Evolutionary conservation across 1,139 yeast species (phyloP).

Genomic region (Blastobotrys arbuscula): DNA sequence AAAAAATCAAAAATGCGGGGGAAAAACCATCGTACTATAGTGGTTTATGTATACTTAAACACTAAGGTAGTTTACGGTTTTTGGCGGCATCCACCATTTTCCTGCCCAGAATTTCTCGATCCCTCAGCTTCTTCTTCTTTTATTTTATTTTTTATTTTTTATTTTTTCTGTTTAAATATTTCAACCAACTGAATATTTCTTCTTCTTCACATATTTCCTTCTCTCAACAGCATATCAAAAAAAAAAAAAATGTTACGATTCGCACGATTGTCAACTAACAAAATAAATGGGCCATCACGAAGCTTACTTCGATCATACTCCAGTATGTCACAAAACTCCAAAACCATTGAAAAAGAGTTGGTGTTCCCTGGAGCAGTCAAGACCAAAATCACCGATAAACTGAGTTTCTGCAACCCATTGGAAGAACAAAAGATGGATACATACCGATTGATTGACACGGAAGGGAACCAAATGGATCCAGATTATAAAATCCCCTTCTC

Average conservation of each 20-base stretch:
- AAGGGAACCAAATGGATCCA: constrained; percentile 29
- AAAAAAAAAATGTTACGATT: too few relatives aligned
- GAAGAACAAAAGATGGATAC: constrained; percentile 26
- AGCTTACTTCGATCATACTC: neutral
- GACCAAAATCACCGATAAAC: constrained; percentile 25
- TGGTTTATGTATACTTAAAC: too few relatives aligned
- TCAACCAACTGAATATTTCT: neutral
- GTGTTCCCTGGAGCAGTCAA: constrained; percentile 32
- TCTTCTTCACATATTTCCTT: neutral
- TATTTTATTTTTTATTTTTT: too few relatives aligned
- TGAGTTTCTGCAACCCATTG: constrained; percentile 26
- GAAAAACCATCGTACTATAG: too few relatives aligned
- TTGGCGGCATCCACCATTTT: neutral
- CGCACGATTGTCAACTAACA: too few relatives aligned
- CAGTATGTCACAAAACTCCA: constrained; percentile 24
- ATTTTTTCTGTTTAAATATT: neutral
- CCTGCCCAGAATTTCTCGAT: too few relatives aligned
- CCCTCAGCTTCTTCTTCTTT: too few relatives aligned
- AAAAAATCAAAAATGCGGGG: neutral
- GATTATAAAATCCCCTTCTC: constrained; percentile 25
- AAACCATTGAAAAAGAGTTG: constrained; percentile 25
- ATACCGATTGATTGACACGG: constrained; percentile 30
- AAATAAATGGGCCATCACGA: too few relatives aligned
- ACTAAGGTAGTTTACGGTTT: too few relatives aligned
- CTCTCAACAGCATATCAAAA: too few relatives aligned